Conservation (phyloP, 345 rosid genomes). For the Brassica juncea region DNA sequence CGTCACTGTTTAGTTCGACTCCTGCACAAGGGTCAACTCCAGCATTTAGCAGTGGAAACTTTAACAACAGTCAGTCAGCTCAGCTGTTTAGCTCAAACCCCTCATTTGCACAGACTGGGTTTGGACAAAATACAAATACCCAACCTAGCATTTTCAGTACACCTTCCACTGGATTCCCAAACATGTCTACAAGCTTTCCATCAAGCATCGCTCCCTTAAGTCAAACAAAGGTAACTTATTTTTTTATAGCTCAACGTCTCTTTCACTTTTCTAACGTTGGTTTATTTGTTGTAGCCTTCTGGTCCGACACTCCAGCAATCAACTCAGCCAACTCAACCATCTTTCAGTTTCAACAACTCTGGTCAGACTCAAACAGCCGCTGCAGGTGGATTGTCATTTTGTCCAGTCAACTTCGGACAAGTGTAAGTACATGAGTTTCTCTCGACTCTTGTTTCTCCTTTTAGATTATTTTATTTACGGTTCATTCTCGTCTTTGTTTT, state of each 20-base stretch:
- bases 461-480: conserved; percentile 3
- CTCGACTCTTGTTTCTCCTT: neutral
- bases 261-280: conserved; percentile 18
- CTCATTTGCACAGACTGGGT: conserved; percentile 44
- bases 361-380: conserved; percentile 58
- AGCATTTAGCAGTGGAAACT: conserved; percentile 46
- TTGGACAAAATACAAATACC: conserved; percentile 48
- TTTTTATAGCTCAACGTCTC: neutral
- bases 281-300: conserved; percentile 45
- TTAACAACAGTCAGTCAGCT: conserved; percentile 60
- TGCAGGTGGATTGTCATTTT: conserved; percentile 48
- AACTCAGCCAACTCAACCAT: conserved; percentile 47
- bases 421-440: conserved; percentile 46
- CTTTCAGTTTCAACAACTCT: conserved; percentile 53
- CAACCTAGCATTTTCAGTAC: conserved; percentile 54
- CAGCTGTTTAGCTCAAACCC: conserved; percentile 57
- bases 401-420: conserved; percentile 56
- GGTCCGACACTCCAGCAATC: conserved; percentile 50
- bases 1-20: conserved; percentile 54
- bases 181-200: conserved; percentile 54
- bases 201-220: conserved; percentile 50
- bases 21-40: conserved; percentile 49
- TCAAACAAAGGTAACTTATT: conserved; percentile 58
- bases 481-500: conserved; percentile 22
- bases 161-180: conserved; percentile 53